phyloP scores from a whole-genome alignment of 805 yeast genomes.

The Candida arabinofermentans region DNA sequence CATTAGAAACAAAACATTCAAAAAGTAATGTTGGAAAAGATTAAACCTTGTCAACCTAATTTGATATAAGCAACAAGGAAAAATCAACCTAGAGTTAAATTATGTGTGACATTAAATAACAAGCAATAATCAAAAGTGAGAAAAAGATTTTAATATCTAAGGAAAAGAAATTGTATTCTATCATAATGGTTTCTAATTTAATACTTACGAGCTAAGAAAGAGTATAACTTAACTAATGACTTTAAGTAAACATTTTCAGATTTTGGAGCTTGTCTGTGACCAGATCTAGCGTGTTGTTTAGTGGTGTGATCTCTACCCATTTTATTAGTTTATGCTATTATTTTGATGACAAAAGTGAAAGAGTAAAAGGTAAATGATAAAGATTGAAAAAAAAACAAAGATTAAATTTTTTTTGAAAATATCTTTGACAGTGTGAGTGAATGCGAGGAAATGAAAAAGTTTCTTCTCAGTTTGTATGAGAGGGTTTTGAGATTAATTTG shows the following conservation, averaged over 20 bases:
- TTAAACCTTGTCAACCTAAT: background rate
- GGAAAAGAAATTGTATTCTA: background rate
- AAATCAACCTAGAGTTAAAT: background rate
- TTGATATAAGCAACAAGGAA: background rate
- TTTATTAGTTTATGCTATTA: conserved; percentile 24
- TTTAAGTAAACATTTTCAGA: conserved; percentile 99
- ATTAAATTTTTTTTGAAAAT: too few species aligned
- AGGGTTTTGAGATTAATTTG: too few species aligned
- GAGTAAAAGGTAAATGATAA: too few species aligned
- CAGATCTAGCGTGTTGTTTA: conserved; percentile 93
- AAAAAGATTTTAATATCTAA: background rate
- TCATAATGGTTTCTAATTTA: conserved; percentile 2
- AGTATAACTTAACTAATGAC: conserved; percentile 95
- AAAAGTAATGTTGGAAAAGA: background rate
- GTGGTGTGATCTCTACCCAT: conserved; percentile 98
- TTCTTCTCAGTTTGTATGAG: background rate
- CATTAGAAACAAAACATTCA: background rate
- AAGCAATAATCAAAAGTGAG: background rate
- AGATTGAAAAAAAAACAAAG: background rate
- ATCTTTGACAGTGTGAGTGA: too few species aligned
- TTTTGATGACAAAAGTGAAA: too few species aligned
- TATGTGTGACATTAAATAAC: conserved; percentile 1
- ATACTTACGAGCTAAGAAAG: conserved; percentile 98
- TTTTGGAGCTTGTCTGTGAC: conserved; percentile 99
- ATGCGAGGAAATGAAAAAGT: conserved; percentile 2